Conservation (phyloP, 108 stramenopile genomes). For the Cyclotella baltica region DNA sequence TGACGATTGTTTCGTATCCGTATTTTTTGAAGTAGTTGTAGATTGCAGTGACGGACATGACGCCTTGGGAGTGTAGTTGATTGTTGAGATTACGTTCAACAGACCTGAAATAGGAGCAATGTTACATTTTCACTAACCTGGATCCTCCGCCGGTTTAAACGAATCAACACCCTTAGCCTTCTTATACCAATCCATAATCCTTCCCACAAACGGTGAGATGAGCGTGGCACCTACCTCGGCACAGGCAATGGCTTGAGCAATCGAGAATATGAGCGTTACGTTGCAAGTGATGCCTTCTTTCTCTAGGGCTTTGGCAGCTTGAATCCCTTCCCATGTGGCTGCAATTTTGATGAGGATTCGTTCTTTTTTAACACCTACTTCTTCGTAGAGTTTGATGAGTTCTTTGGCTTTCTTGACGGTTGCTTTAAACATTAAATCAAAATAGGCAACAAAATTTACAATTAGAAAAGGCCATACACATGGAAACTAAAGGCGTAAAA, state of each 20-base stretch:
- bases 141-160: constrained; percentile 90
- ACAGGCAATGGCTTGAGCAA: constrained; percentile 97
- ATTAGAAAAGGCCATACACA: background rate
- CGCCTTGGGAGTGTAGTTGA: constrained; percentile 17
- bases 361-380: constrained; percentile 91
- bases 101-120: no score
- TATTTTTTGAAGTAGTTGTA: constrained; percentile 99
- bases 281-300: constrained; percentile 98
- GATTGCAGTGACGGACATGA: constrained; percentile 91
- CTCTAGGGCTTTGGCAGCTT: constrained; percentile 94
- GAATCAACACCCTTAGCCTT: constrained; percentile 76
- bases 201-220: constrained; percentile 99
- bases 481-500: background rate
- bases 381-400: constrained; percentile 94
- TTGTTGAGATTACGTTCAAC: no score
- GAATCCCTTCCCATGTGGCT: constrained; percentile 98
- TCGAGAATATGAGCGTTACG: constrained; percentile 95
- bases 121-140: constrained; percentile 59
- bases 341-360: constrained; percentile 99
- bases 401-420: constrained; percentile 95
- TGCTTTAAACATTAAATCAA: constrained; percentile 34
- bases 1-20: constrained; percentile 97
- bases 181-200: constrained; percentile 99
- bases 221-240: constrained; percentile 97
- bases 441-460: background rate